Evolutionary conservation across 176 grass and related monocot genomes (phyloP), one percentile per base, ranked within the genome.

Genomic region (Oryza brachyantha): DNA sequence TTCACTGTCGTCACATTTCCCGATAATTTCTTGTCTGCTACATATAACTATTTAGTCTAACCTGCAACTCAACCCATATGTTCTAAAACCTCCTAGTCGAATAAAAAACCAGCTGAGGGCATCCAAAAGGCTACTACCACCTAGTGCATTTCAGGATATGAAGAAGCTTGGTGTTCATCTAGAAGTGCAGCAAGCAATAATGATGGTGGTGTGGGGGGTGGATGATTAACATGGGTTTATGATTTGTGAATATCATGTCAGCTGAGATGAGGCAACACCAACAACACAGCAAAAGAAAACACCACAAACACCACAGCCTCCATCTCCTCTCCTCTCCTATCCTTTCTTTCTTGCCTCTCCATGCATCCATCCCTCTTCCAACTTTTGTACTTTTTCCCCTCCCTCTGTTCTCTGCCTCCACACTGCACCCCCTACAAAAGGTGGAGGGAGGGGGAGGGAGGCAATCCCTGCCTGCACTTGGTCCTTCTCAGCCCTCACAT

Each of bases 241-340:
- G 64, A 63, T 69, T 29, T 76, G 65, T 81, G 60, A 81, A 77
- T 14, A 72, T 66, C 64, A 52, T 90, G 84, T 90, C 81, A 91
- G 84, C 65, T 81, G 26, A 65, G 64, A 84, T 8, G 84, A 91
- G 84, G 81, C 84, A 87, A 46, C 73, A 54, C 34, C 31, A 52
- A 64, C 17, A 26, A 64, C 17, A 26, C 55, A 50, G 16, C 66
- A 79, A 73, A 54, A 75, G 35, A 65, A 62, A 55, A 76, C 8
- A 76, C 8, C 38, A 13, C 48, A 68, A 62, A 73, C 57, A 40
- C 55, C 52, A 68, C 45, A 69, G 19, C 46, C 12, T 77, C 54
- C 28, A 8, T 22, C 1, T 64, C 1, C 43, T 46, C 13, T 42
- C 34, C 8, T 1, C n/a, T n/a, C n/a, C n/a, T n/a, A n/a, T n/a